Evolutionary conservation across 495 filamentous ascomycete species (phyloP), one percentile per base, ranked within the genome.

Genomic region (Penicillium arizonense): DNA sequence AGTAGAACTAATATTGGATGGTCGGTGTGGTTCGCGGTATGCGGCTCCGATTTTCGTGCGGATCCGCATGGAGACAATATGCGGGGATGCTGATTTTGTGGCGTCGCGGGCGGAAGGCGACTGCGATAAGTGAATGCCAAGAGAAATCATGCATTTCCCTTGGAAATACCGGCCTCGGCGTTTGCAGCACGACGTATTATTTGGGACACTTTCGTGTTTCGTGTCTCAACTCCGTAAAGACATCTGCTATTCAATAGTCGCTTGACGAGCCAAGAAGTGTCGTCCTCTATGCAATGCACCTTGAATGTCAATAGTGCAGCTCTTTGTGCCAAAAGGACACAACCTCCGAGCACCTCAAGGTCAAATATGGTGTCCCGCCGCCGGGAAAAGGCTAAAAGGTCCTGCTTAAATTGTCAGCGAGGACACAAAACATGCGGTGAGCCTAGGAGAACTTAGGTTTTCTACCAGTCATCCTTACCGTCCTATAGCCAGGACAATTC

Each of bases 391-490:
- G 53, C 53, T 11, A 40, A 39, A 23, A 37, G 53, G 44, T 55
- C 53, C 2, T 55, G 53, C 23, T 34, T 33, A 7, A 43, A 50
- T 9, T 55, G 53, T 14, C 53, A 55, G 26, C 23, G 32, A 26
- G 38, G 46, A 14, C 53, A 55, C 20, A 55, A 55, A 32, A 50
- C 53, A 32, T 56, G 54, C 24, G 54, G 48, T 56, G 43, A 6
- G 48, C n/a, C 3, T 10, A 20, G 9, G 10, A 18, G 18, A 18
- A 18, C 18, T 18, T 18, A 18, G 18, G 18, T 18, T 18, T 18
- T 18, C 18, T 18, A 18, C 1, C 18, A 18, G 18, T 18, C 1
- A 28, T 1, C 9, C 5, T 5, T 11, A 18, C 5, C n/a, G 9
- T n/a, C 0, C 4, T 35, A 45, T 21, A n/a, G 21, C 5, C 4